Conservation (phyloP, 1,284 basidiomycete species). For the Leccinum pachyderme region DNA sequence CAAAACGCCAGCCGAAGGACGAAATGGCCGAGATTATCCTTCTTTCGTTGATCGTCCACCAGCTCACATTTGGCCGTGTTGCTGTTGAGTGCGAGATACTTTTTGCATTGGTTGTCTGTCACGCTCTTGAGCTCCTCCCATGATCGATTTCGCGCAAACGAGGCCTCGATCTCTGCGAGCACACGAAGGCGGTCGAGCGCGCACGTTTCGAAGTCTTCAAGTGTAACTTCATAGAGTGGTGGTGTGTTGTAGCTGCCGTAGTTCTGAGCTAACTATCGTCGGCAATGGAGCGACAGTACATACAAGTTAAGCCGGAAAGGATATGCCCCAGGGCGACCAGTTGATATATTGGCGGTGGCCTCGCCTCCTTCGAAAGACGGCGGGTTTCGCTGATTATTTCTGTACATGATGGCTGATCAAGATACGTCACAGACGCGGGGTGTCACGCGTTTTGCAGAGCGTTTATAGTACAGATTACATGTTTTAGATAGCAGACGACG, state of each 20-base stretch:
- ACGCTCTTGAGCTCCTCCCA: slow-evolving; percentile 75
- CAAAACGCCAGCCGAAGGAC: slow-evolving; percentile 95
- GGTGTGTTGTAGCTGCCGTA: slow-evolving; percentile 77
- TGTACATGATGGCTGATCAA: slow-evolving; percentile 17
- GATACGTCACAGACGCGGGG: slow-evolving; percentile 26
- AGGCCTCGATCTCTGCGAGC: slow-evolving; percentile 94
- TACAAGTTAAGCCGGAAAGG: slow-evolving; percentile 82
- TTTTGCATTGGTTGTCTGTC: slow-evolving; percentile 58
- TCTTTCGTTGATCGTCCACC: slow-evolving; percentile 68
- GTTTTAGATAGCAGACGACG: slow-evolving; percentile 19
- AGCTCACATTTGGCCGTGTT: slow-evolving; percentile 53
- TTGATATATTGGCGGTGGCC: background rate
- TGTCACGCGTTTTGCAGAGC: slow-evolving; percentile 22
- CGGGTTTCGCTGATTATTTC: slow-evolving; percentile 13
- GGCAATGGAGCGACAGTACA: slow-evolving; percentile 29
- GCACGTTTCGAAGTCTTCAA: slow-evolving; percentile 95
- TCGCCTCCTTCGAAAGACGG: background rate
- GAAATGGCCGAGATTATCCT: slow-evolving; percentile 93
- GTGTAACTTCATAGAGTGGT: slow-evolving; percentile 85
- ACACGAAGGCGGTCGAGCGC: slow-evolving; percentile 89
- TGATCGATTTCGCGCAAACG: slow-evolving; percentile 78
- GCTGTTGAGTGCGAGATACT: slow-evolving; percentile 71
- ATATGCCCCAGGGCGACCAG: slow-evolving; percentile 37
- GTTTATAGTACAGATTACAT: slow-evolving; percentile 1
- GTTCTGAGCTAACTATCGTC: slow-evolving; percentile 4